A percentile compares a stretch with the other conserved stretches of the same genome.
Conservation (phyloP, 495 filamentous ascomycete genomes). For the Recurvomyces mirabilis region DNA sequence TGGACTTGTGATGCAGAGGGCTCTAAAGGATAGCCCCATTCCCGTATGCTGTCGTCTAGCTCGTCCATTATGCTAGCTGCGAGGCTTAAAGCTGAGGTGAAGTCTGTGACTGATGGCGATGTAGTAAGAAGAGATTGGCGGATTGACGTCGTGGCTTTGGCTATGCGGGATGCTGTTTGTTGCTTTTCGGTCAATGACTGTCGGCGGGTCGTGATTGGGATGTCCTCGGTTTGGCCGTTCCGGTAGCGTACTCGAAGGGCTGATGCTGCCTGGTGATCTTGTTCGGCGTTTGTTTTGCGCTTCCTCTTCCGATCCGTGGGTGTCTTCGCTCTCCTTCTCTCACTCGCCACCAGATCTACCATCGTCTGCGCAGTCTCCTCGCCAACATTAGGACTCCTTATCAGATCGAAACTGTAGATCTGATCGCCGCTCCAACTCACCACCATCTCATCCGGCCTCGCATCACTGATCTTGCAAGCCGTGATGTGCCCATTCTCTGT, state of each 20-base stretch:
- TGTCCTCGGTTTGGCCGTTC: constrained; percentile 51
- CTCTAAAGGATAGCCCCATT: constrained; percentile 51
- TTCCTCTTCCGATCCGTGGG: constrained; percentile 42
- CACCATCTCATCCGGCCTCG: constrained; percentile 61
- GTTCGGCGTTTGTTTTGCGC: constrained; percentile 32
- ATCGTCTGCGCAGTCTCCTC: constrained; percentile 1
- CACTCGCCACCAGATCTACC: not conserved
- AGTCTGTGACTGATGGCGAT: constrained; percentile 30
- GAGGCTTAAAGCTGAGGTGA: constrained; percentile 38
- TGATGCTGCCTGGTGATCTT: constrained; percentile 28
- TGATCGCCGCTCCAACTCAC: constrained; percentile 68
- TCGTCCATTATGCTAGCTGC: constrained; percentile 40
- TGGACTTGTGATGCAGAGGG: constrained; percentile 41
- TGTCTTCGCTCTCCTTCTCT: constrained; percentile 32
- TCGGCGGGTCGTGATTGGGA: constrained; percentile 28
- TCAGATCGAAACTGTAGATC: constrained; percentile 63
- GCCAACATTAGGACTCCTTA: constrained; percentile 50
- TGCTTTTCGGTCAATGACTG: constrained; percentile 35
- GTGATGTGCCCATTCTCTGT: constrained; percentile 58
- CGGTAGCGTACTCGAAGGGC: constrained; percentile 48
- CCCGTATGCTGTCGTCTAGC: constrained; percentile 45
- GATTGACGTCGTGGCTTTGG: constrained; percentile 43
- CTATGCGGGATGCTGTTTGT: constrained; percentile 42
- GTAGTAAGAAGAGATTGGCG: no score
- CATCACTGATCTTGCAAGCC: constrained; percentile 69